Evolutionary conservation across 106 monocot species (phyloP).

Genomic region (Allium sativum): DNA sequence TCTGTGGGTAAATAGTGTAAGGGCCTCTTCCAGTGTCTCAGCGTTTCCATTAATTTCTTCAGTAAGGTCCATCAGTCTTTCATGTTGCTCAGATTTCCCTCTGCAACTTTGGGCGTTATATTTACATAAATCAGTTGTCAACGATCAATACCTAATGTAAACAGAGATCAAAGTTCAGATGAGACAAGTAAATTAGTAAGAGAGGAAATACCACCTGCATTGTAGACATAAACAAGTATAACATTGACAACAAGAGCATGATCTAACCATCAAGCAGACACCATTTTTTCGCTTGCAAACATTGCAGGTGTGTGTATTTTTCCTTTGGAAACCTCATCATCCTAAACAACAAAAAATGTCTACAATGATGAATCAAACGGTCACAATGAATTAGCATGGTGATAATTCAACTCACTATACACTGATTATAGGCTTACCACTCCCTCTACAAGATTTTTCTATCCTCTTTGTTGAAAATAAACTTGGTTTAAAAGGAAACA

Average conservation of each 20-base stretch:
- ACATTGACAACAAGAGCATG: not conserved
- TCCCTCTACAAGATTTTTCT: slow-evolving; percentile 68
- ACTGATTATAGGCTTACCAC: slow-evolving; percentile 38
- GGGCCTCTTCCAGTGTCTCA: no score
- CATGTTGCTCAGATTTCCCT: no score
- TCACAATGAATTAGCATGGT: not conserved
- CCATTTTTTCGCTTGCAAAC: slow-evolving; percentile 57
- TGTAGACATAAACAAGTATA: slow-evolving; percentile 2
- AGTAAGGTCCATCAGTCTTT: no score
- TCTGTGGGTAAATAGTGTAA: no score
- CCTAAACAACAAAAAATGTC: slow-evolving; percentile 5
- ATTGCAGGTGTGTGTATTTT: slow-evolving; percentile 39
- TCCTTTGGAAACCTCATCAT: slow-evolving; percentile 52
- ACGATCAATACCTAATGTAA: no score
- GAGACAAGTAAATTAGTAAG: no score
- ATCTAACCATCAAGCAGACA: slow-evolving; percentile 63
- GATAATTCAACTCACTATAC: slow-evolving; percentile 1
- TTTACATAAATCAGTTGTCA: no score
- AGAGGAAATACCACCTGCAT: not conserved
- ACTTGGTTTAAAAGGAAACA: no score
- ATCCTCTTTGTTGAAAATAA: no score
- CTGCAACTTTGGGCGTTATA: no score
- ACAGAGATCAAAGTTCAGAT: no score
- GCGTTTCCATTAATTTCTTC: no score
- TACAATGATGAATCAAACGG: not conserved